Conservation (phyloP, 1,139 yeast species). For the Blastobotrys indianensis region DNA sequence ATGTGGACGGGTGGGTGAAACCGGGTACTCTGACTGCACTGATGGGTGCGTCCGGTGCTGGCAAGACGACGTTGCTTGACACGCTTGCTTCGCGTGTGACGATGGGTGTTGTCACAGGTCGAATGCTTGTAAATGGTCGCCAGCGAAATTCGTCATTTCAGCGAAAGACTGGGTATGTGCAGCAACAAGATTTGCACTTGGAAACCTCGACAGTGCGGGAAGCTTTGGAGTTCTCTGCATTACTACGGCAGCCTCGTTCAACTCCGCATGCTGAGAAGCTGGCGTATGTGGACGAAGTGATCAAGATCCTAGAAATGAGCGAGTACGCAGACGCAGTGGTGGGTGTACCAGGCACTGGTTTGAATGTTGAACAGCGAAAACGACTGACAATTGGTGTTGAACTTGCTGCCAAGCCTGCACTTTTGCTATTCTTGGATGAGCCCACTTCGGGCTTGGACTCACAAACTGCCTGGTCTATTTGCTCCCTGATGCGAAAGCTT, state of each 20-base stretch:
- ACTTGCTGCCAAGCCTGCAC: constrained; percentile 78
- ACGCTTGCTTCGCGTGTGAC: constrained; percentile 51
- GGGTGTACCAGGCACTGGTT: constrained; percentile 64
- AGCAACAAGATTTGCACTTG: constrained; percentile 57
- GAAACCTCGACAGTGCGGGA: constrained; percentile 55
- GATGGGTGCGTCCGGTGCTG: constrained; percentile 66
- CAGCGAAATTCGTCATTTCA: constrained; percentile 47
- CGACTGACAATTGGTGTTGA: constrained; percentile 83
- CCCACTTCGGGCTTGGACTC: constrained; percentile 93
- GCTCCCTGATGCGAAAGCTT: constrained; percentile 66
- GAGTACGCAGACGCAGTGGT: constrained; percentile 55
- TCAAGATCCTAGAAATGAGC: constrained; percentile 49
- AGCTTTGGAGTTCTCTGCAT: constrained; percentile 52
- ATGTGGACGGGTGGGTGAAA: constrained; percentile 55
- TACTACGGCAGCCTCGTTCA: constrained; percentile 47
- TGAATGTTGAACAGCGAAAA: constrained; percentile 82
- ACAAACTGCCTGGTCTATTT: constrained; percentile 85
- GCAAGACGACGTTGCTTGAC: constrained; percentile 56
- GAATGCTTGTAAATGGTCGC: constrained; percentile 53
- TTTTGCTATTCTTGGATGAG: constrained; percentile 77
- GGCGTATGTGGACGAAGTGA: constrained; percentile 52
- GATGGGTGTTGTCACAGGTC: constrained; percentile 55
- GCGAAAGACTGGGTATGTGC: constrained; percentile 57
- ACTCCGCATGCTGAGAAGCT: constrained; percentile 43
- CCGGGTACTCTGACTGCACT: constrained; percentile 56